Evolutionary conservation across 176 grass and related monocot species (phyloP).

Genomic region (Paspalum vaginatum): DNA sequence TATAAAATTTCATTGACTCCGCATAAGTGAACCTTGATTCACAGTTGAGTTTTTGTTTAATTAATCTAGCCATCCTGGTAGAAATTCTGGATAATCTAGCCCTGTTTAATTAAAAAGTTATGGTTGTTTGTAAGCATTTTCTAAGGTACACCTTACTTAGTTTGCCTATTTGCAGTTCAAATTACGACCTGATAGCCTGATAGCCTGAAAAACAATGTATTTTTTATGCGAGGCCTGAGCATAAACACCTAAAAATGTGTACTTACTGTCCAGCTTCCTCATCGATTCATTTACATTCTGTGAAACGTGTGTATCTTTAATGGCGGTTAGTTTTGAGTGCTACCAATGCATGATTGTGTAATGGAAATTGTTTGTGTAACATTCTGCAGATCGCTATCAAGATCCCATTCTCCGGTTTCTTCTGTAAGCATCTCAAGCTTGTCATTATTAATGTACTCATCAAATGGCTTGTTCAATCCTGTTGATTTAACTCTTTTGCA

Average conservation of each 20-base stretch:
- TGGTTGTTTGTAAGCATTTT: conserved; percentile 2
- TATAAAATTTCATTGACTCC: conserved; percentile 14
- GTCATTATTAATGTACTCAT: not conserved
- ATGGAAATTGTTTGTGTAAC: conserved; percentile 28
- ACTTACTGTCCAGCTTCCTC: not conserved
- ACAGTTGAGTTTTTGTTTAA: not conserved
- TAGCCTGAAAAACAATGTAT: not conserved
- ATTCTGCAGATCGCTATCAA: conserved; percentile 40
- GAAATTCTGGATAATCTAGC: not conserved
- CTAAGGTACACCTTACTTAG: not conserved
- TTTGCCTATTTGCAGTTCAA: conserved; percentile 22
- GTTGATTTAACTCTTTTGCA: conserved; percentile 14
- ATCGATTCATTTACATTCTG: conserved; percentile 6
- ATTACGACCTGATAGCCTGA: conserved; percentile 13
- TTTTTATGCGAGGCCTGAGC: not conserved
- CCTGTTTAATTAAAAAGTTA: too few species aligned
- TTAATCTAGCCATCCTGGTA: conserved; percentile 20
- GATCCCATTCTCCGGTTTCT: conserved; percentile 37
- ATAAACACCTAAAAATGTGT: conserved; percentile 19
- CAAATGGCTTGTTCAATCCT: not conserved
- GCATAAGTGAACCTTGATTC: not conserved
- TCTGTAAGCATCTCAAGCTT: conserved; percentile 35
- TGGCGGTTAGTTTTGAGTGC: not conserved
- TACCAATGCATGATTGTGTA: not conserved
- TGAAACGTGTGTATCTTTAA: not conserved